A percentile compares a stretch with the other conserved stretches of the same genome.
phyloP scores from a whole-genome alignment of 495 filamentous ascomycete species.

The Penicillium nucicola region DNA sequence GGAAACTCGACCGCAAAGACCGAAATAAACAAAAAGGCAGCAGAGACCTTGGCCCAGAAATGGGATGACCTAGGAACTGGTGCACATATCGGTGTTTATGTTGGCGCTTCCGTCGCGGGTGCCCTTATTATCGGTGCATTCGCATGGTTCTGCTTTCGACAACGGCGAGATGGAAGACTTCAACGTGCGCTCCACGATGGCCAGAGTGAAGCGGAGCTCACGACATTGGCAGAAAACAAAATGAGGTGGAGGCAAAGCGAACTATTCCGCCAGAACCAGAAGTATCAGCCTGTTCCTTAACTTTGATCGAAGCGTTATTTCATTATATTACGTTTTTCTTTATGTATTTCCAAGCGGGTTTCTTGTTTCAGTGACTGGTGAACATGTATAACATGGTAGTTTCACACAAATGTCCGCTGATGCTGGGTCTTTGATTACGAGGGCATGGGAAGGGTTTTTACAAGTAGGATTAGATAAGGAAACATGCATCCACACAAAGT shows the following conservation, averaged over 20 bases:
- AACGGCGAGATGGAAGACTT: conserved; percentile 15
- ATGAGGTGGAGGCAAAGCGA: conserved; percentile 12
- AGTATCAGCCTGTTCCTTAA: conserved; percentile 12
- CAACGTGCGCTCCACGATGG: conserved; percentile 16
- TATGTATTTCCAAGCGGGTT: background rate
- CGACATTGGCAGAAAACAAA: conserved; percentile 4
- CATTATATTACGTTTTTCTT: background rate
- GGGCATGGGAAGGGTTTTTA: too few relatives aligned
- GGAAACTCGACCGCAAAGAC: conserved; percentile 57
- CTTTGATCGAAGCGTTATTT: background rate
- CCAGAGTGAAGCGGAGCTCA: conserved; percentile 7
- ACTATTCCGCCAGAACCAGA: conserved; percentile 4
- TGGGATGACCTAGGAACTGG: conserved; percentile 52
- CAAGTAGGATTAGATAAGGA: too few relatives aligned
- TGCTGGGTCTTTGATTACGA: too few relatives aligned
- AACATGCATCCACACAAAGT: too few relatives aligned
- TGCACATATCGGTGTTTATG: conserved; percentile 38
- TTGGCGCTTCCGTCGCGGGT: conserved; percentile 8
- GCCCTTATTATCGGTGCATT: conserved; percentile 5
- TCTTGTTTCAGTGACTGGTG: too few relatives aligned
- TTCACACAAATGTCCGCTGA: too few relatives aligned
- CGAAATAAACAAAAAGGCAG: conserved; percentile 23
- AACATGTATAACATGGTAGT: too few relatives aligned
- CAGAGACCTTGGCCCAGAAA: conserved; percentile 48
- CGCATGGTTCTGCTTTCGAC: conserved; percentile 10